Percentiles rank a stretch among this genome's conserved stretches.
Conservation (phyloP, 495 filamentous ascomycete species). For the Arthonia radiata region DNA sequence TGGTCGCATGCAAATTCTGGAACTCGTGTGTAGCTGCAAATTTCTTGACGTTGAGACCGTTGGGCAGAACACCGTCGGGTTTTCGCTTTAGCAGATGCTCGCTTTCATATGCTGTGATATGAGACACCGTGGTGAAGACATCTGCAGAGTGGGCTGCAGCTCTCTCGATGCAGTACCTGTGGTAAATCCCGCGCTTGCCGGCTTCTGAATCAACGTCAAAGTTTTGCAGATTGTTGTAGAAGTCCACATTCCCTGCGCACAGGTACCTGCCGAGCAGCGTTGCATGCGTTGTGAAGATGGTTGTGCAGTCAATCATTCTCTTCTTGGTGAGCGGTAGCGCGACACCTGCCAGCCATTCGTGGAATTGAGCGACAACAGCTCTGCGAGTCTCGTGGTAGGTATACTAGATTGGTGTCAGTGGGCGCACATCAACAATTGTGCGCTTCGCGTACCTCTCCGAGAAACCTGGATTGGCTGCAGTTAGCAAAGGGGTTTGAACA, state of each 20-base stretch:
- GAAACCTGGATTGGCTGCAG: conserved; percentile 4
- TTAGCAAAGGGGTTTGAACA: background rate
- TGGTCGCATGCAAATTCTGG: conserved; percentile 88
- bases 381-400: conserved; percentile 73
- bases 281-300: conserved; percentile 96
- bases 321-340: conserved; percentile 79
- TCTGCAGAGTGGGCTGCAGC: conserved; percentile 76
- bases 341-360: conserved; percentile 97
- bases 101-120: conserved; percentile 94
- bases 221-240: conserved; percentile 95
- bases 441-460: conserved; percentile 4
- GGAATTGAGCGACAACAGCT: conserved; percentile 91
- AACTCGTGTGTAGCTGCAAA: conserved; percentile 98
- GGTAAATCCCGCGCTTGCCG: conserved; percentile 94
- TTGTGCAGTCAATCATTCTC: conserved; percentile 85
- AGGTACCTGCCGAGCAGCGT: conserved; percentile 87
- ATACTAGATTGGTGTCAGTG: conserved; percentile 31
- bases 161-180: conserved; percentile 93
- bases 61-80: conserved; percentile 86
- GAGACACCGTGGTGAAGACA: conserved; percentile 95
- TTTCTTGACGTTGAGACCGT: conserved; percentile 95
- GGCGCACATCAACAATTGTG: too few relatives aligned
- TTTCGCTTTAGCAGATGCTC: conserved; percentile 96
- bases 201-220: conserved; percentile 95
- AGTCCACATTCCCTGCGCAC: conserved; percentile 91